Conservation (phyloP, 2,329 filamentous ascomycete genomes). For the Calycina marina region DNA sequence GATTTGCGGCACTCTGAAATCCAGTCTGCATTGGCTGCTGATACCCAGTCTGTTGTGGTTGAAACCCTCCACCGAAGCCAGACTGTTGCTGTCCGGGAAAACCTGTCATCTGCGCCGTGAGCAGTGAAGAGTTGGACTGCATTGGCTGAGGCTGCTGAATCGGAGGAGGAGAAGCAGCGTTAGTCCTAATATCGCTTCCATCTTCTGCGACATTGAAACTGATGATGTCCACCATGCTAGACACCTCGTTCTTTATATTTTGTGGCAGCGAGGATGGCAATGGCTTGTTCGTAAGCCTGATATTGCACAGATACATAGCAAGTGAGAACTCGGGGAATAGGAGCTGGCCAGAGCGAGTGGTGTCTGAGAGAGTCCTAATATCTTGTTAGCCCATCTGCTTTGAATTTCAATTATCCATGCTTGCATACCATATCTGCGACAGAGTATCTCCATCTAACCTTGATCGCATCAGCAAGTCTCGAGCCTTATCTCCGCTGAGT, state of each 20-base stretch:
- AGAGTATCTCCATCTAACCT: constrained; percentile 76
- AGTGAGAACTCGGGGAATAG: constrained; percentile 96
- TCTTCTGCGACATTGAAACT: constrained; percentile 84
- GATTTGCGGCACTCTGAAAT: constrained; percentile 46
- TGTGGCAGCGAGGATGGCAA: constrained; percentile 66
- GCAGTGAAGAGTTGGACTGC: constrained; percentile 51
- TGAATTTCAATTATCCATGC: neutral
- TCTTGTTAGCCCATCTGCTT: neutral
- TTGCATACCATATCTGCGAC: constrained; percentile 77
- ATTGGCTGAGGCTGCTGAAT: constrained; percentile 62
- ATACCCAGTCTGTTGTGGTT: constrained; percentile 29
- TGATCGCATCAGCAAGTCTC: constrained; percentile 76
- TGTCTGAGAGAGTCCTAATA: constrained; percentile 75
- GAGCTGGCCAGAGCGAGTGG: constrained; percentile 87
- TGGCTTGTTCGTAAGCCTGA: constrained; percentile 76
- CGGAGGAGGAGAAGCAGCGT: constrained; percentile 33
- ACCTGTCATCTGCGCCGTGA: constrained; percentile 54
- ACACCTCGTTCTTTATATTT: constrained; percentile 87
- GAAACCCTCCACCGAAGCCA: constrained; percentile 26
- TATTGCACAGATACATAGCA: constrained; percentile 95
- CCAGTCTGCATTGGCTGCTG: constrained; percentile 34
- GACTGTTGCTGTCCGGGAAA: constrained; percentile 39
- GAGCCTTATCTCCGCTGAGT: constrained; percentile 83
- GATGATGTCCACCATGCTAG: constrained; percentile 99
- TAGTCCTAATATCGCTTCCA: constrained; percentile 33